phyloP scores from a whole-genome alignment of 2,329 filamentous ascomycete species.

The Fusarium sp. region DNA sequence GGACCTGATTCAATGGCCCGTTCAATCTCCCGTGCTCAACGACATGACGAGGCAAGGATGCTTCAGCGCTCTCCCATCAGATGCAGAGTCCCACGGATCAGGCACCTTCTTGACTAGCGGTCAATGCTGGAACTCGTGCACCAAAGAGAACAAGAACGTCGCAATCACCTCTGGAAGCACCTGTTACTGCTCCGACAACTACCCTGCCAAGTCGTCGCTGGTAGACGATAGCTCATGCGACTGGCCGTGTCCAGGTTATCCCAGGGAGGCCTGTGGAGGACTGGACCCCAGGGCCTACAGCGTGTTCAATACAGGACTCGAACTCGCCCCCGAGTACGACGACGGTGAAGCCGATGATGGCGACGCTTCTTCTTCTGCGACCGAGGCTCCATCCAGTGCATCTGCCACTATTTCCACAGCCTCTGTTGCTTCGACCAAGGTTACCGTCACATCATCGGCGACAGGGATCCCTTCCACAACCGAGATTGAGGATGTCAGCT shows the following conservation, averaged over 20 bases:
- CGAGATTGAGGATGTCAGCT: not conserved
- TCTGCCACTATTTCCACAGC: not conserved
- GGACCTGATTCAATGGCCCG: slow-evolving; percentile 52
- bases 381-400: not conserved
- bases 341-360: not conserved
- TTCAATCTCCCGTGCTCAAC: not conserved
- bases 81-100: not conserved
- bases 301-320: slow-evolving; percentile 24
- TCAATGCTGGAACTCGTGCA: not conserved
- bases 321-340: slow-evolving; percentile 3
- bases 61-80: slow-evolving; percentile 18
- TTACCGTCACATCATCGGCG: not conserved
- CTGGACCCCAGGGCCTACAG: slow-evolving; percentile 1
- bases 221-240: slow-evolving; percentile 33
- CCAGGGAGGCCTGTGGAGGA: slow-evolving; percentile 25
- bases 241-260: slow-evolving; percentile 23
- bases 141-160: not conserved
- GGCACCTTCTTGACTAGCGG: not conserved
- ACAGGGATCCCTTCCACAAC: not conserved
- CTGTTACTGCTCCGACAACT: slow-evolving; percentile 32
- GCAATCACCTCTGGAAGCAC: not conserved
- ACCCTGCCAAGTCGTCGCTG: slow-evolving; percentile 12
- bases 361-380: not conserved
- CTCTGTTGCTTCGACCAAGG: not conserved
- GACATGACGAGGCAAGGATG: slow-evolving; percentile 30